Base-by-base conservation (phyloP, 2,329 filamentous ascomycete genomes). In the Sclerotinia sclerotiorum region DNA sequence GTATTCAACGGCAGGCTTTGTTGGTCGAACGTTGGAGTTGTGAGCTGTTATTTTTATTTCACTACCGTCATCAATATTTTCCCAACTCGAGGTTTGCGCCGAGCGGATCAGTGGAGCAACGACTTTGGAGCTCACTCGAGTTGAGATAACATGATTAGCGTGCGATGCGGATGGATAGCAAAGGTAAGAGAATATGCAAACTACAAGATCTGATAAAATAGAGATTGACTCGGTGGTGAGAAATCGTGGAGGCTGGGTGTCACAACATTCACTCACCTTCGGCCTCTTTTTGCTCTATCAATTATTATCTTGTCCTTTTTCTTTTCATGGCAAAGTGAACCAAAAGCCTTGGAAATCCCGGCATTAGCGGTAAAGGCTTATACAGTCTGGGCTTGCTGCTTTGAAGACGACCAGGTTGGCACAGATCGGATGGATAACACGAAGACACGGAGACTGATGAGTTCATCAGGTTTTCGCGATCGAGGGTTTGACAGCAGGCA, bases 51-150 rank as follows among this genome's bases (percentile, higher is more conserved):
- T 21, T 32, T 60, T 63, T 61, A 70, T 64, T 72, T 73, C 72
- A 73, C 71, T 51, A 57, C 39, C 56, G 19, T 52, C 56, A 73
- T 70, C 69, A 70, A 56, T 42, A 44, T 61, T 68, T 42, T 54
- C 69, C 57, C 35, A 39, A 35, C 69, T 73, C 24, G 29, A 60
- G 44, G 46, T 58, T 51, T 60, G 72, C 69, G 72, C 71, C 67
- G 56, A 64, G 58, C 63, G 29, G 70, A 71, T 51, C 60, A 60
- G 44, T 39, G 64, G 21, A 65, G 67, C 64, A 46, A 67, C 55
- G 63, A 52, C 19, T 62, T 56, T 48, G 24, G 35, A n/a, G n/a
- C 32, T 65, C 61, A 69, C 32, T 67, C 65, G 44, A 51, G 29
- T 42, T 52, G 39, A 24, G 29, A 48, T 58, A 61, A 35, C 56